A percentile compares a stretch with the other conserved stretches of the same genome.
Conservation (phyloP, 2,329 filamentous ascomycete species). For the Talaromyces atroroseus region DNA sequence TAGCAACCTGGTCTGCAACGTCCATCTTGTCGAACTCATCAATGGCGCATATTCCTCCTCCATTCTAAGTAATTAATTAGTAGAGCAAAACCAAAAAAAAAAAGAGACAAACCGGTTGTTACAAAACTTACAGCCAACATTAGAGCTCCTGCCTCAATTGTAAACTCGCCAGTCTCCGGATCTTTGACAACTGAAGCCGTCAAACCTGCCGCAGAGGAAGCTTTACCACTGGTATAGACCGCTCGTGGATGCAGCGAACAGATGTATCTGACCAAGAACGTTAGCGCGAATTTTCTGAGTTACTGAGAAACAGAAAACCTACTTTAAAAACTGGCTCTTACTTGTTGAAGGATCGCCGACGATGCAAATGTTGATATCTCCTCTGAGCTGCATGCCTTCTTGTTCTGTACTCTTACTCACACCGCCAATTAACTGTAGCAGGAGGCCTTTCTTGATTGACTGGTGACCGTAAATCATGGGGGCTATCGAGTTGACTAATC, state of each 20-base stretch:
- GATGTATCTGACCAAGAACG: constrained; percentile 57
- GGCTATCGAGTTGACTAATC: constrained; percentile 86
- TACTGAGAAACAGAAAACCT: constrained; percentile 21
- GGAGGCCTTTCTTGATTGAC: constrained; percentile 92
- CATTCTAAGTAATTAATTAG: constrained; percentile 31
- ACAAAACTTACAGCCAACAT: constrained; percentile 67
- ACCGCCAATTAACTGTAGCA: constrained; percentile 93
- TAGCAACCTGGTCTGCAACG: constrained; percentile 91
- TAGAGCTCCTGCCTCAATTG: constrained; percentile 93
- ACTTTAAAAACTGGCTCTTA: constrained; percentile 95
- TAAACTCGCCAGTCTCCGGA: constrained; percentile 97
- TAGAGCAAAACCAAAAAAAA: background rate
- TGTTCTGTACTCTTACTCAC: constrained; percentile 77
- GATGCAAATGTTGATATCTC: constrained; percentile 98
- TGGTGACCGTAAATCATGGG: constrained; percentile 97
- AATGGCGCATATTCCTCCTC: constrained; percentile 96
- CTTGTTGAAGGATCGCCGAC: constrained; percentile 95
- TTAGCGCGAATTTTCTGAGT: constrained; percentile 7
- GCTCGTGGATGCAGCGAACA: constrained; percentile 94
- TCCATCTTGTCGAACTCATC: constrained; percentile 99
- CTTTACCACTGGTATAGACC: constrained; percentile 96
- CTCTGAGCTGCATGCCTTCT: constrained; percentile 91
- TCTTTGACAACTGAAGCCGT: constrained; percentile 97
- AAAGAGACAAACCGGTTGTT: background rate
- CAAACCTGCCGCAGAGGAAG: constrained; percentile 92